Base-by-base conservation (phyloP, 176 grass and related monocot genomes). In the Hordeum marinum region DNA sequence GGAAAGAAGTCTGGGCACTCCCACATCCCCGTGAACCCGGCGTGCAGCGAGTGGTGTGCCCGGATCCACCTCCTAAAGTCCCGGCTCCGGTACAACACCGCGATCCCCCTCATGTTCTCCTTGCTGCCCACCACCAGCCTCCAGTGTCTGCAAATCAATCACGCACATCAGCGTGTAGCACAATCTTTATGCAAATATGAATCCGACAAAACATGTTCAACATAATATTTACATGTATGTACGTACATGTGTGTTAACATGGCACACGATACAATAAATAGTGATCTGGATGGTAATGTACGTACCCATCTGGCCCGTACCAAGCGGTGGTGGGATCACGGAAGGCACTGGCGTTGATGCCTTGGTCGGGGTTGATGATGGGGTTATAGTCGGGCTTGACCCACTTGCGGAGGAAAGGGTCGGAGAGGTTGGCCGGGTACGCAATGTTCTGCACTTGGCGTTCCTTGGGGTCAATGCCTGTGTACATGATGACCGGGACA, bases 1-100 rank as follows among this genome's bases (percentile, higher is more conserved):
- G 95, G 95, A 85, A 41, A 98, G 83, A 98, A 98, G 64, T 98
- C 95, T 2, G 93, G 93, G 80, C 95, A 98, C 72, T 98, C 95
- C 92, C 92, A 98, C 95, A 98, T 98, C 6, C 95, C 93, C 0
- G 95, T 93, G 40, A 77, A 43, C 2, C 63, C 85, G 9, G 89
- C 77, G 54, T 91, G 92, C 26, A 94, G 72, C 15, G 89, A 81
- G 86, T 91, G 86, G 52, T 82, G 85, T 5, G 78, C 87, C 68
- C 24, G 75, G 8, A 87, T 54, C 92, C 92, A 94, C 1, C 21
- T 79, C 84, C 39, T 87, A 81, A 95, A 95, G 91, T 95, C 93
- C 6, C 23, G 77, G 85, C 93, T 95, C 31, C 88, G 60, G 86
- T 90, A 95, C 75, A 95, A 57, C 68, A 92, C 84, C 27, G 83